Conservation (phyloP, 2,329 filamentous ascomycete species). For the Monilinia fructigena region DNA sequence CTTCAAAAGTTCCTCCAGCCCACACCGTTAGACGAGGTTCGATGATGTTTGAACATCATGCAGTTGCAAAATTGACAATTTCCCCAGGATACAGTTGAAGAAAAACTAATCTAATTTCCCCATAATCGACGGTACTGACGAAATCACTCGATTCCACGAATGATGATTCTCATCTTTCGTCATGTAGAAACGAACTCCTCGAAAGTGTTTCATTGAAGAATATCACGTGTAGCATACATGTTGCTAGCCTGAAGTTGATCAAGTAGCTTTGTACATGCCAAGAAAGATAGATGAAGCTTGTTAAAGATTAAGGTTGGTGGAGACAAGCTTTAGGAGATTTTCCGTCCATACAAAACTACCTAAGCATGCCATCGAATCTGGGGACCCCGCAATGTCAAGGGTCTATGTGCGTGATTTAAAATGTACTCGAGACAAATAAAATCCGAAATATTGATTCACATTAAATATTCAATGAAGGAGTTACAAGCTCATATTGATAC, state of each 20-base stretch:
- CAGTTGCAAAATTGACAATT: neutral
- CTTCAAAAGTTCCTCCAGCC: neutral
- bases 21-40: neutral
- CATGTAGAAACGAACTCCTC: neutral
- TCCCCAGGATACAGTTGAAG: neutral
- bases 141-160: slow-evolving; percentile 19
- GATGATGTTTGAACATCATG: neutral
- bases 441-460: neutral
- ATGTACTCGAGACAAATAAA: neutral
- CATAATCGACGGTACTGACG: neutral
- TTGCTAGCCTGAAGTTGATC: neutral
- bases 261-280: slow-evolving; percentile 17
- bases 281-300: slow-evolving; percentile 13
- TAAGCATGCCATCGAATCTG: neutral
- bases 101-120: neutral
- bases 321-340: neutral
- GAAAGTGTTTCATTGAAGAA: neutral
- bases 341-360: slow-evolving; percentile 14
- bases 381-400: slow-evolving; percentile 16
- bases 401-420: neutral
- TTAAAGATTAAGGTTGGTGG: slow-evolving; percentile 6
- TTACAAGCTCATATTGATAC: neutral
- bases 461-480: neutral
- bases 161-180: neutral
- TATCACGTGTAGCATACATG: neutral